Percentiles rank a stretch among this genome's conserved stretches.
Evolutionary conservation across 805 yeast genomes (phyloP).

Genomic region (Lachancea mirantina): DNA sequence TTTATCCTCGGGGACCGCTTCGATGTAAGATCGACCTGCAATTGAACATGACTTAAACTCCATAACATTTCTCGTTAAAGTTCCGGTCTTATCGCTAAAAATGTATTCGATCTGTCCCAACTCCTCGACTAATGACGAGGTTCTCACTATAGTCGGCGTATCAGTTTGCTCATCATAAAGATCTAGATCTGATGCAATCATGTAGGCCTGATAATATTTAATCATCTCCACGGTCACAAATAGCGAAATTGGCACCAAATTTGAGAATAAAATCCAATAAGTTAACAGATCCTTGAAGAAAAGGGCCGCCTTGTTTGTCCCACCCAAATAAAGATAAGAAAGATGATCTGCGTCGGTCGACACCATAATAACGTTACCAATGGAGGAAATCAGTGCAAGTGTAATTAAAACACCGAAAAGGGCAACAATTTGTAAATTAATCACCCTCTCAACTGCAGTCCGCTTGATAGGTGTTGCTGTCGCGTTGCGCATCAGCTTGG

Average conservation of each 20-base stretch:
- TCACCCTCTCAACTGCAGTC: slow-evolving; percentile 93
- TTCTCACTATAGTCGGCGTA: slow-evolving; percentile 91
- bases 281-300: slow-evolving; percentile 87
- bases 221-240: slow-evolving; percentile 95
- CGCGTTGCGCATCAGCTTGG: slow-evolving; percentile 96
- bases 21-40: slow-evolving; percentile 85
- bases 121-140: slow-evolving; percentile 94
- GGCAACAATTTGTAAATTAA: slow-evolving; percentile 85
- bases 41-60: slow-evolving; percentile 90
- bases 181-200: slow-evolving; percentile 92
- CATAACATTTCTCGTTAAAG: slow-evolving; percentile 93
- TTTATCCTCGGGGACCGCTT: slow-evolving; percentile 85
- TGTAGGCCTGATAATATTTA: slow-evolving; percentile 89
- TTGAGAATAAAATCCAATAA: slow-evolving; percentile 93
- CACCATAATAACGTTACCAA: slow-evolving; percentile 78
- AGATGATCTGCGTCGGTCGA: slow-evolving; percentile 45
- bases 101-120: slow-evolving; percentile 94
- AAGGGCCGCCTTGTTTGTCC: slow-evolving; percentile 56
- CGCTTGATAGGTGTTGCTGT: slow-evolving; percentile 97
- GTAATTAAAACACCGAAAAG: slow-evolving; percentile 72
- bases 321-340: slow-evolving; percentile 60
- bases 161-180: slow-evolving; percentile 82
- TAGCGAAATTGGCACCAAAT: slow-evolving; percentile 93
- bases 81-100: slow-evolving; percentile 96
- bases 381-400: slow-evolving; percentile 70